Evolutionary conservation across 306 rosid species (phyloP), one percentile per base, ranked within the genome.

Genomic region (Adenanthera pavonina): DNA sequence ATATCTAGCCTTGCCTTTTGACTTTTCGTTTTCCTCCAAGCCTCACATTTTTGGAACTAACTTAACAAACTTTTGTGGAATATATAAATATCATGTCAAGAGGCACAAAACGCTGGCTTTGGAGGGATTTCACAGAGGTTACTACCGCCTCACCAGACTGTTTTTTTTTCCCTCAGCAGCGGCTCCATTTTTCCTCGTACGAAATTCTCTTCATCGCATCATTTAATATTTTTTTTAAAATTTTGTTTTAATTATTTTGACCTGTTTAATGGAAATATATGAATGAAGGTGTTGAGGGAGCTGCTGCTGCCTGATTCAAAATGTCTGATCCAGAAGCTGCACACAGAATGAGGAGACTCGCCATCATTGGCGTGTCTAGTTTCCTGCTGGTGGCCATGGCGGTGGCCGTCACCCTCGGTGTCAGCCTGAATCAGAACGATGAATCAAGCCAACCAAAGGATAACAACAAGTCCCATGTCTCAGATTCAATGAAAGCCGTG

Each of bases 301-400:
- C 84, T 74, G 86, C 85, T 59, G 86, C 86, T 47, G 52, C 15
- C 43, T 13, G 25, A 48, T 59, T 53, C 9, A 84, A 85, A 60
- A 92, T 84, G 88, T 19, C 65, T 6, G 78, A 19, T 20, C 17
- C 16, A 69, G 85, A 76, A 5, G 86, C 85, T 47, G 16, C 49
- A 2, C 10, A 72, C 7, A 80, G 38, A 56, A 84, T 7, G 34
- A 89, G 33, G 74, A 79, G 92, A 69, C 1, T 89, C 2, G 79
- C 76, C 80, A 51, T 84, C 0, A 89, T 89, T 17, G 88, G 86
- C 15, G 69, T 91, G 2, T 94, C 95, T 0, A 73, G 87, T 8
- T 3, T 89, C 59, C 76, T 92, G 8, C 69, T 94, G 47, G 89
- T 94, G 49, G 91, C 96, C 0, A 85, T 94, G 94, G 94, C 91